Evolutionary conservation across 148 eudicot species (phyloP), one percentile per base, ranked within the genome.

Genomic region (Selenicereus undatus): DNA sequence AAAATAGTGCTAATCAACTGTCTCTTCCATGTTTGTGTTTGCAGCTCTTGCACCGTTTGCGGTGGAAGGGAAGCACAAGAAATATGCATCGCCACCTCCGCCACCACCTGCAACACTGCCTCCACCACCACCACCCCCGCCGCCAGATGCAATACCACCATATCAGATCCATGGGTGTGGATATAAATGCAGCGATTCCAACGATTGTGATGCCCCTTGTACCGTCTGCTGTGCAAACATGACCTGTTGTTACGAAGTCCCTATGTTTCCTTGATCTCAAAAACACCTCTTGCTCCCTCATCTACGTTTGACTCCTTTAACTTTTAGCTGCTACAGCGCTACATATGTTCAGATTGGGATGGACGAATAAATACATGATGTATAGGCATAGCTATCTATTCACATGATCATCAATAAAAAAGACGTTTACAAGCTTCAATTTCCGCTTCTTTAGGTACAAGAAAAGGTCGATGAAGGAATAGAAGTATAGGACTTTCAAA

Each of bases 91-190:
- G 17, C 50, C 48, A 4, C 39, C 39, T 36, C 39, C 39, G 4
- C 39, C 43, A 39, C 43, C 43, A 39, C 43, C 8, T 5, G 43
- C 43, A 39, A 39, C 62, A 56, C 4, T n/a, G 17, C 50, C 50
- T 1, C 43, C 43, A 39, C 43, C 43, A 4, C 74, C 84, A 5
- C 74, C 84, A 5, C 36, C 70, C 51, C 66, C 85, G 5, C 13
- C 65, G 24, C 78, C 78, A 1, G 17, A 51, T 16, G 81, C 64
- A 20, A 36, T 75, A 77, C 64, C 81, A 22, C 85, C 85, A 1
- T 79, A 83, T 54, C 75, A 79, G 52, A 52, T 48, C 60, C 85
- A 83, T 79, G 85, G 79, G 1, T 83, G 82, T 54, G 85, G 79
- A 16, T 79, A 74, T 78, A 12, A 21, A 2, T 83, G 85, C 54